These are phyloP conservation scores for Ceratocystiopsis brevicomis DNA, from an alignment of 2,329 filamentous ascomycete species.

Conservation along the genomic window DNA sequence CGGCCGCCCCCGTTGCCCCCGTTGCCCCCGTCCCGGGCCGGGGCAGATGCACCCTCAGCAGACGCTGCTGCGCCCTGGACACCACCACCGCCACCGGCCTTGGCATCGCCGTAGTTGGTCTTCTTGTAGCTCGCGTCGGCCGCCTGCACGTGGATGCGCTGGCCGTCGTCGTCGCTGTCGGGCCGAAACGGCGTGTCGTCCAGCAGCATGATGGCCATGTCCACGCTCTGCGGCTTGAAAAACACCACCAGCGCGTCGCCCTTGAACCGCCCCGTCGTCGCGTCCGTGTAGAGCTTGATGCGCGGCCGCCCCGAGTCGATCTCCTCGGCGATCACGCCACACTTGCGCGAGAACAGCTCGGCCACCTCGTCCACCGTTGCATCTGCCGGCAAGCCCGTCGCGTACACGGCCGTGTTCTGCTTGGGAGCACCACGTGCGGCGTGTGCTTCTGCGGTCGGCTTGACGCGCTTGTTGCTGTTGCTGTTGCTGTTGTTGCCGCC, in stretches of 20 bases:
- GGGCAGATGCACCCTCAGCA: background rate
- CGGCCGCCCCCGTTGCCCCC: constrained; percentile 7
- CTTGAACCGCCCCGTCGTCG: constrained; percentile 60
- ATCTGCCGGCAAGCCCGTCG: constrained; percentile 70
- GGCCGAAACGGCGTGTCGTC: constrained; percentile 70
- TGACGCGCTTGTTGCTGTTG: constrained; percentile 6
- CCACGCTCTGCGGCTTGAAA: constrained; percentile 86
- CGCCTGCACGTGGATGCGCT: constrained; percentile 60
- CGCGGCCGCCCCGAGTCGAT: constrained; percentile 74
- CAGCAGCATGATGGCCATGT: constrained; percentile 61
- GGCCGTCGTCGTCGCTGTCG: constrained; percentile 21
- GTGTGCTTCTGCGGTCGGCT: background rate
- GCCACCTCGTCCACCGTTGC: constrained; percentile 64
- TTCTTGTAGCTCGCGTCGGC: constrained; percentile 89
- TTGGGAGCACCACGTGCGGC: constrained; percentile 17
- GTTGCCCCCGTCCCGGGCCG: background rate
- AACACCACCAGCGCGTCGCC: constrained; percentile 87
- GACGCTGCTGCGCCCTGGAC: constrained; percentile 4
- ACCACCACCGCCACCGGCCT: too few species aligned
- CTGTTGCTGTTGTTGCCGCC: constrained; percentile 3
- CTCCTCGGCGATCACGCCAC: constrained; percentile 82
- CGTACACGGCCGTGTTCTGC: constrained; percentile 80
- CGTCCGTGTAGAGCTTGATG: constrained; percentile 82
- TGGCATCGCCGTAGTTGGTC: constrained; percentile 39
- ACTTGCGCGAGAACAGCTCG: constrained; percentile 65